Percentiles rank a stretch among this genome's conserved stretches.
Conservation (phyloP, 2,329 filamentous ascomycete genomes). For the Microsporum audouinii region DNA sequence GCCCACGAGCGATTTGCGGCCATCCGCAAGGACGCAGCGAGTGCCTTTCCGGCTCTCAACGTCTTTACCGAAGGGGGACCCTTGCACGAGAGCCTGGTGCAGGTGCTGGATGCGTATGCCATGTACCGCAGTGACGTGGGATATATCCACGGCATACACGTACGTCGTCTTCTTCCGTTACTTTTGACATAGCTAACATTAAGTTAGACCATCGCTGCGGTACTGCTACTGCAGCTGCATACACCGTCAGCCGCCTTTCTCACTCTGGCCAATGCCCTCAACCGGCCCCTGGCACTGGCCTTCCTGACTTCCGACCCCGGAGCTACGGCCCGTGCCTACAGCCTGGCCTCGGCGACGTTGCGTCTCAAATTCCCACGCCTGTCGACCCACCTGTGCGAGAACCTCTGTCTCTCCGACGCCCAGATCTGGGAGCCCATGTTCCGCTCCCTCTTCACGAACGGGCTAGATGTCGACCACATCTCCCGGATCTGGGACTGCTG, state of each 20-base stretch:
- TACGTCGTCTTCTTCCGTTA: conserved; percentile 21
- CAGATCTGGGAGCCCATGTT: conserved; percentile 45
- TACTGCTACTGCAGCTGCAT: conserved; percentile 47
- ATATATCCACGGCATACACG: conserved; percentile 48
- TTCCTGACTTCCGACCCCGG: conserved; percentile 48
- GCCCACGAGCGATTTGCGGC: conserved; percentile 42
- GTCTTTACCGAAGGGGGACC: conserved; percentile 46
- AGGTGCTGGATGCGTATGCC: conserved; percentile 51
- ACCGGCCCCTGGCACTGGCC: conserved; percentile 49
- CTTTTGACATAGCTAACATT: conserved; percentile 4
- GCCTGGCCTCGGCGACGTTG: conserved; percentile 44
- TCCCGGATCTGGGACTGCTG: conserved; percentile 51
- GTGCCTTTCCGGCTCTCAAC: conserved; percentile 47
- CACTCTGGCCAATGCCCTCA: conserved; percentile 49
- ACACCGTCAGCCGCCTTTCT: conserved; percentile 45
- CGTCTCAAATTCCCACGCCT: conserved; percentile 48
- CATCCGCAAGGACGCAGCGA: conserved; percentile 43
- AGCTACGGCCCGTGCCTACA: conserved; percentile 46
- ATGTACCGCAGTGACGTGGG: conserved; percentile 54
- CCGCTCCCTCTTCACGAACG: conserved; percentile 41
- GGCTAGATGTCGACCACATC: conserved; percentile 42
- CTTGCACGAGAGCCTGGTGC: conserved; percentile 43
- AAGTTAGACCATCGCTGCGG: conserved; percentile 42
- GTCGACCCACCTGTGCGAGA: conserved; percentile 40
- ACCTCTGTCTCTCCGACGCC: conserved; percentile 29